Evolutionary conservation across 768 basidiomycete species (phyloP), one percentile per base, ranked within the genome.

Genomic region (Boletales sp.): DNA sequence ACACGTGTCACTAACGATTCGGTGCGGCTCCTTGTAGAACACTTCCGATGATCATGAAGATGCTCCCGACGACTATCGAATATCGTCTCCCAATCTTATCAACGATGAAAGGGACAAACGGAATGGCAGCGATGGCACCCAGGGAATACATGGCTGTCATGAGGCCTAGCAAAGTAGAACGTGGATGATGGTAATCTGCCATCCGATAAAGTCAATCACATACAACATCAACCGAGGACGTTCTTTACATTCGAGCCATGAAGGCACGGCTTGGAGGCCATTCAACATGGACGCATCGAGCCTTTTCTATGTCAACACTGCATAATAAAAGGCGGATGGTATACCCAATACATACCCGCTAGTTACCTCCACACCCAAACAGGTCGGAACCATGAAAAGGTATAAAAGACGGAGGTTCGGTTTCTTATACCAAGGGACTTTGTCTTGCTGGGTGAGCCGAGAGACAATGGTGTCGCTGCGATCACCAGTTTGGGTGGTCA

Each of bases 81-180:
- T 39, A 18, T n/a, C 45, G 36, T 6, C 45, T 38, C 14, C 45
- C 45, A 31, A 46, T 9, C 30, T 15, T 46, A 7, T 48, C 47
- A 1, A 31, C 47, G 13, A 30, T 15, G 8, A n/a, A 19, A 30
- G 36, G 37, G 12, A 46, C 45, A 38, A 46, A 46, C 8, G 45
- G 45, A 12, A 37, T n/a, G 5, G 36, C n/a, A 14, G 36, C 37
- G 2, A 46, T 74, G 3, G 78, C 76, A 7, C 83, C 83, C 14
- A 84, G 72, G 1, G 81, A 79, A 57, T 83, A 83, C 57, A 81
- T 74, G 2, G 80, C 70, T 11, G 75, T 77, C 70, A 83, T 80
- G 14, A 81, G 63, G n/a, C 82, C 82, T 6, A 82, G 71, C 13
- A 78, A 70, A 5, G 75, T 70, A 8, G 77, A 79, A 12, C 76